These are phyloP conservation scores for Alternaria sp. DNA, from an alignment of 2,329 filamentous ascomycete species.

Conservation along the genomic window DNA sequence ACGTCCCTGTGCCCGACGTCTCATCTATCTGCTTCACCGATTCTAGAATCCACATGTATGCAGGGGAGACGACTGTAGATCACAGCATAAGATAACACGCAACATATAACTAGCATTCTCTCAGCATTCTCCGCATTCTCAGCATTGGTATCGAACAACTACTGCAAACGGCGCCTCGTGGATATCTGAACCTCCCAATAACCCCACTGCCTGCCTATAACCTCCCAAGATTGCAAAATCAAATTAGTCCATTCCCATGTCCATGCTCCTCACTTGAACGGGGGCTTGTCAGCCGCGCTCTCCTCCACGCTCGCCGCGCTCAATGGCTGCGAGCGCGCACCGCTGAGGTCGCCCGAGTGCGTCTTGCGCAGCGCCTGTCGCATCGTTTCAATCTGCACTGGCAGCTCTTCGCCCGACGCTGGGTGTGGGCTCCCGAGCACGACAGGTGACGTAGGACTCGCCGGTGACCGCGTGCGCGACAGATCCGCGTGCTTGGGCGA, in stretches of 20 bases:
- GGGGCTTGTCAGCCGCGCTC: constrained; percentile 35
- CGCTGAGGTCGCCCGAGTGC: constrained; percentile 77
- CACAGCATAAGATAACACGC: not conserved
- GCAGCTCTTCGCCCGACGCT: constrained; percentile 70
- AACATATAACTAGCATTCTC: not conserved
- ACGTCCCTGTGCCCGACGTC: constrained; percentile 3
- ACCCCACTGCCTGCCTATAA: constrained; percentile 8
- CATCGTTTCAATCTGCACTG: constrained; percentile 92
- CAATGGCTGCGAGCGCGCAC: constrained; percentile 48
- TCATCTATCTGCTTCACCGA: constrained; percentile 15
- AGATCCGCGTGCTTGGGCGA: constrained; percentile 75
- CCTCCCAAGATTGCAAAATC: not conserved
- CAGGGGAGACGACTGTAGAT: not conserved
- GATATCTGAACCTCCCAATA: constrained; percentile 34
- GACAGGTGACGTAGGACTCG: constrained; percentile 61
- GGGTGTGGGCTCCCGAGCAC: constrained; percentile 59
- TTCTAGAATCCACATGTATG: not conserved
- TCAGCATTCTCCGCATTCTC: not conserved
- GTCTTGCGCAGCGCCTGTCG: constrained; percentile 84
- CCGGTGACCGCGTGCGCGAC: constrained; percentile 65
- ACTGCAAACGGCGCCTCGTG: constrained; percentile 22
- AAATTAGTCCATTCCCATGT: not conserved
- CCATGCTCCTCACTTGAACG: constrained; percentile 32
- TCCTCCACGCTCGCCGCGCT: constrained; percentile 50
- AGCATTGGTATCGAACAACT: not conserved